These are phyloP conservation scores for Albugo candida DNA, from an alignment of 352 stramenopile genomes.

Conservation along the genomic window DNA sequence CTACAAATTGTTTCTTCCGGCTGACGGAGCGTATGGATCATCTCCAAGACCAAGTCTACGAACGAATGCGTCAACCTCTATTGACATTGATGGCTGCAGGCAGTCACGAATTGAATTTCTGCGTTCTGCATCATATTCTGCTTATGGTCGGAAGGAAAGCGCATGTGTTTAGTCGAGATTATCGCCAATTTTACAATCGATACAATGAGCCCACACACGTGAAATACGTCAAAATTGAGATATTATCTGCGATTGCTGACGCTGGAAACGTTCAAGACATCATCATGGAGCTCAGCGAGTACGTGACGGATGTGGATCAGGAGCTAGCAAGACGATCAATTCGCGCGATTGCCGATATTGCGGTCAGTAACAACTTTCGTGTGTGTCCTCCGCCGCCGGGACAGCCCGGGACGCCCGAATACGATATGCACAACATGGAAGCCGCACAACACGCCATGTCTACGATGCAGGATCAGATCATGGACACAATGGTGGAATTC, in stretches of 20 bases:
- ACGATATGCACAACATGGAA: constrained; percentile 43
- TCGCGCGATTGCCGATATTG: constrained; percentile 85
- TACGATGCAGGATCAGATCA: constrained; percentile 68
- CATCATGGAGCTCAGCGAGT: constrained; percentile 93
- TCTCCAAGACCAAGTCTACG: constrained; percentile 77
- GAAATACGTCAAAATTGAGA: constrained; percentile 95
- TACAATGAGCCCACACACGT: constrained; percentile 97
- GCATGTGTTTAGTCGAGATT: constrained; percentile 94
- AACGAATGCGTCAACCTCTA: constrained; percentile 88
- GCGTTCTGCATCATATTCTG: constrained; percentile 93
- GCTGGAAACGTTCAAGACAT: constrained; percentile 89
- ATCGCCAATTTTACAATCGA: constrained; percentile 93
- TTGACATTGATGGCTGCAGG: constrained; percentile 94
- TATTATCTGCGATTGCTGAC: constrained; percentile 91
- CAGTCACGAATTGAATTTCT: constrained; percentile 87
- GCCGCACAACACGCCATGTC: constrained; percentile 36
- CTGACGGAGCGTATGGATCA: constrained; percentile 86
- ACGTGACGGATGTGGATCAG: constrained; percentile 89
- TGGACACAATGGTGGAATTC: constrained; percentile 91
- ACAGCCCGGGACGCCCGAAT: constrained; percentile 24
- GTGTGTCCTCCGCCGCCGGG: constrained; percentile 14
- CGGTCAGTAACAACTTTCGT: constrained; percentile 58
- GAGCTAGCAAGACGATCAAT: constrained; percentile 86
- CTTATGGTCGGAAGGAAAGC: constrained; percentile 88
- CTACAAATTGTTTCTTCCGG: constrained; percentile 94